Base-by-base conservation (phyloP, 2,329 filamentous ascomycete species). In the Stagonosporopsis rhizophila region DNA sequence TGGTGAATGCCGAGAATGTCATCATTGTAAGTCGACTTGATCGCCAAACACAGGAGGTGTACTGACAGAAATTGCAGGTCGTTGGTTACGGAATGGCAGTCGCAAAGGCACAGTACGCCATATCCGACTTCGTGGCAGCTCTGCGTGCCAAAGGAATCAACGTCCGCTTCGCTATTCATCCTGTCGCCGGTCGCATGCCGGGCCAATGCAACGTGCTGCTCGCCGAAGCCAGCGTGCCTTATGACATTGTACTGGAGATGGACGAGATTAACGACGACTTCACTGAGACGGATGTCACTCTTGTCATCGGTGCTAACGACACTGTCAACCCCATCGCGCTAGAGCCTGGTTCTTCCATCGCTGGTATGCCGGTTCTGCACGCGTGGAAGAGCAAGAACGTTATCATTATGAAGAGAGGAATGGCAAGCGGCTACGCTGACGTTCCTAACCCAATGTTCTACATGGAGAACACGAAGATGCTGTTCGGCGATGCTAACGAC, bases 211-310 rank as follows among this genome's bases (percentile, higher is more conserved):
- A 96, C 69, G 92, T 96, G 4, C 81, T 96, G 2, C 85, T 96
- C 14, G 92, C 92, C 0, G 92, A 96, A 75, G 92, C 92, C 1
- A 89, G 85, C 30, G 92, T 96, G 27, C 91, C 91, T 2, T 96
- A 96, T 69, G 92, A 96, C 67, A 94, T 96, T 52, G 92, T 96
- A 25, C 83, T 96, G 41, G 92, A 96, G 78, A 96, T 96, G 92
- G 92, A 96, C 66, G 92, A 96, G 80, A 96, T 96, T 78, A 96
- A 96, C 75, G 92, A 96, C 60, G 92, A 96, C 69, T 96, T 96
- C 74, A 77, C 82, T 6, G 89, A 95, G 25, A 96, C 92, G 0
- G 92, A 96, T 68, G 81, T 96, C 9, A 92, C 91, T 0, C 84
- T 96, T 3, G 92, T 96, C 0, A 96, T 96, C 69, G 92, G 92